Evolutionary conservation across 257 asterid species (phyloP), one percentile per base, ranked within the genome.

Genomic region (Leonotis leonurus): DNA sequence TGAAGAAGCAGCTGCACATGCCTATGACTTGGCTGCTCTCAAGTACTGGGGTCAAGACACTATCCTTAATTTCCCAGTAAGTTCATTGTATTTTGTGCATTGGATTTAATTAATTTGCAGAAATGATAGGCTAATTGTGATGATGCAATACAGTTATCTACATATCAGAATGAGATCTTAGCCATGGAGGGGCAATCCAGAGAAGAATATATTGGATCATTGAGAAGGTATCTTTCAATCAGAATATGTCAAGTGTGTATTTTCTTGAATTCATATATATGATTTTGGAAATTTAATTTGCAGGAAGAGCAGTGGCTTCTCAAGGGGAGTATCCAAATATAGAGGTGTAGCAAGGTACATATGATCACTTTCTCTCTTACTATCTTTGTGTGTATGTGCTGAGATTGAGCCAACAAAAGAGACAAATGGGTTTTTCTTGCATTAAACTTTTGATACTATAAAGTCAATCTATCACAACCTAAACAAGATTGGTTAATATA

Each of bases 321-420:
- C 96, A 3, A 46, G 96, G 64, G 96, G 96, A 64, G 96, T 85
- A 25, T 88, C 96, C 17, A 88, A 88, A 71, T 88, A 83, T 50
- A 85, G 96, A 59, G 96, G 96, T 16, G 96, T 88, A 37, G 96
- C 96, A 6, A 83, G 96, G 96, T 88, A n/a, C n/a, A n/a, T n/a
- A 63, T 24, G 8, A 16, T 12, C 0, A 0, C 37, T 56, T 32
- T 56, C 20, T 27, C 32, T 40, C 18, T 40, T 20, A 13, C 18
- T n/a, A 2, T 13, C 18, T 11, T 0, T 14, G 8, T 7, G 3
- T 58, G 2, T n/a, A 0, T n/a, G 10, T 35, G 44, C 37, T 37
- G 55, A 17, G 27, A 8, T 41, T 30, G 27, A 25, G 63, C 43
- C 62, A 60, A 50, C 20, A 27, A 49, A 64, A 40, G 62, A 71